Evolutionary conservation across 2,329 filamentous ascomycete species (phyloP).

Genomic region (Trichoderma arundinaceum): DNA sequence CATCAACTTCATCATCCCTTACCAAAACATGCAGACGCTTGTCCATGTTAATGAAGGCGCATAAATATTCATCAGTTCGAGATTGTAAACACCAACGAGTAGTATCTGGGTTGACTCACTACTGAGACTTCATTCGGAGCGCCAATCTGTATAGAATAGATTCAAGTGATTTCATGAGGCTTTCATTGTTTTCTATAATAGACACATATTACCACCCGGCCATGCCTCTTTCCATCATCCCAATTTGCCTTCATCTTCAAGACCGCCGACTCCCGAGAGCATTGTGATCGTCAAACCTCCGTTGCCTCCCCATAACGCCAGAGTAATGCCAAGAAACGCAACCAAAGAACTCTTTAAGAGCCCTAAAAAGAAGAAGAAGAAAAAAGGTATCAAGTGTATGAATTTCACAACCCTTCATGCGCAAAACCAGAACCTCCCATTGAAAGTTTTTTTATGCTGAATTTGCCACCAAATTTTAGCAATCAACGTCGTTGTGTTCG

Average conservation of each 20-base stretch:
- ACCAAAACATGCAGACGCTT: not conserved
- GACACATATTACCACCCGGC: slow-evolving; percentile 16
- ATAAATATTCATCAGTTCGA: not conserved
- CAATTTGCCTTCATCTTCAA: slow-evolving; percentile 7
- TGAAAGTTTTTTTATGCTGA: not conserved
- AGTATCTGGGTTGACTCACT: too few species aligned
- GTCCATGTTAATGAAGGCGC: not conserved
- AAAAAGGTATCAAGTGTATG: slow-evolving; percentile 22
- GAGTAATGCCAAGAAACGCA: slow-evolving; percentile 17
- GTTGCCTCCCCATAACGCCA: slow-evolving; percentile 17
- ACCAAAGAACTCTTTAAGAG: not conserved
- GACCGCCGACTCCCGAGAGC: slow-evolving; percentile 22
- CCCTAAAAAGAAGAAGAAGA: not conserved
- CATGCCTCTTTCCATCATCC: not conserved
- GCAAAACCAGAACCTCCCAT: not conserved
- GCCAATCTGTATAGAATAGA: not conserved
- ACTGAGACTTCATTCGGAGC: too few species aligned
- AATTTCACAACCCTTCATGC: slow-evolving; percentile 4
- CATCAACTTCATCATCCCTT: not conserved
- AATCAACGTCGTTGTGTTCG: not conserved
- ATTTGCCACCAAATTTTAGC: not conserved
- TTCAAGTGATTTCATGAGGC: slow-evolving; percentile 9
- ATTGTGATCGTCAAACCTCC: not conserved
- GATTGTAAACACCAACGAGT: too few species aligned
- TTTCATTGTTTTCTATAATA: slow-evolving; percentile 19